These are phyloP conservation scores for Casaregolazyma lundiana DNA, from an alignment of 1,139 yeast genomes.

Conservation along the genomic window DNA sequence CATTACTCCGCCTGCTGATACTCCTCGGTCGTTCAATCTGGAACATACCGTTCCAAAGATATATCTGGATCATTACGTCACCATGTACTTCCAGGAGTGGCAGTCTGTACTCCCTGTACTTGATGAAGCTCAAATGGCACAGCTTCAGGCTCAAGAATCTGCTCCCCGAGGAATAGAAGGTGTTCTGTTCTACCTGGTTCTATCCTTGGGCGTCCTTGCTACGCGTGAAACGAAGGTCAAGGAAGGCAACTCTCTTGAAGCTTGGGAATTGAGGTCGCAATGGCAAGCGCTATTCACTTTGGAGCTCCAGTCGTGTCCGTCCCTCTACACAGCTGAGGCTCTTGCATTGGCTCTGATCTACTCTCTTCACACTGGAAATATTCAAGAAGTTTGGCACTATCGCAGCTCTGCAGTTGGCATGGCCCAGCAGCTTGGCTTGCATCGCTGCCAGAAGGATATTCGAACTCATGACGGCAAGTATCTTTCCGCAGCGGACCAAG, in stretches of 20 bases:
- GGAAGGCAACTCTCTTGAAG: slow-evolving; percentile 6
- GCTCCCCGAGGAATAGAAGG: slow-evolving; percentile 2
- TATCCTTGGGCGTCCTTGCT: slow-evolving; percentile 23
- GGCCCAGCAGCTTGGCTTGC: slow-evolving; percentile 82
- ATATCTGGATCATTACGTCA: slow-evolving; percentile 31
- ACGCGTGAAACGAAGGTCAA: slow-evolving; percentile 21
- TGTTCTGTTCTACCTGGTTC: slow-evolving; percentile 39
- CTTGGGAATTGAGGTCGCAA: slow-evolving; percentile 12
- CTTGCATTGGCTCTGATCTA: slow-evolving; percentile 65
- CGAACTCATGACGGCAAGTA: slow-evolving; percentile 54
- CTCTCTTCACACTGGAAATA: slow-evolving; percentile 69
- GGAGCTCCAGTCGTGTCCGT: slow-evolving; percentile 53
- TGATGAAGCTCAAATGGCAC: slow-evolving; percentile 51
- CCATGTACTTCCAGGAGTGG: slow-evolving; percentile 73
- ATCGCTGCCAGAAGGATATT: slow-evolving; percentile 84
- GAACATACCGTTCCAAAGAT: slow-evolving; percentile 19
- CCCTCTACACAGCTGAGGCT: slow-evolving; percentile 67
- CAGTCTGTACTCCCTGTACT: slow-evolving; percentile 63
- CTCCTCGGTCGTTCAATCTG: slow-evolving; percentile 11
- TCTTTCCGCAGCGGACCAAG: slow-evolving; percentile 49
- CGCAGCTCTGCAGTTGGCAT: slow-evolving; percentile 73
- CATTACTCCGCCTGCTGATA: slow-evolving; percentile 11
- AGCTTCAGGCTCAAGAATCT: not conserved
- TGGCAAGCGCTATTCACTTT: slow-evolving; percentile 43
- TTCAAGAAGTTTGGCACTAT: slow-evolving; percentile 66